Percentiles rank a stretch among this genome's conserved stretches.
These are phyloP conservation scores for Lipomyces japonicus DNA, from an alignment of 805 yeast species.

Conservation along the genomic window DNA sequence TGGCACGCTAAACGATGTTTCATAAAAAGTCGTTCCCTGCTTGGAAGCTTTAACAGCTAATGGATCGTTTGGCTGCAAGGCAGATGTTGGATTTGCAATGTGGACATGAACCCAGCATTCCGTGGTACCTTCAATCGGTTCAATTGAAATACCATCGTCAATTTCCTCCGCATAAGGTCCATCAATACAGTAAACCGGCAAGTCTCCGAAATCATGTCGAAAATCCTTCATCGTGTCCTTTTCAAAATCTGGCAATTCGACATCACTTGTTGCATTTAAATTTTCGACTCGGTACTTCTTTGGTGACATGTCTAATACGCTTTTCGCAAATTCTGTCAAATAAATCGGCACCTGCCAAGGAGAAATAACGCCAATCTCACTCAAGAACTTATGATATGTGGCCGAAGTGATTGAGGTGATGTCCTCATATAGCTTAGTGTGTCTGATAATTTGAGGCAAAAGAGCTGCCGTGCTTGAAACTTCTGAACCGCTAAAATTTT, in stretches of 20 bases:
- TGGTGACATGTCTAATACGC: conserved; percentile 5
- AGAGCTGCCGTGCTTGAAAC: conserved; percentile 11
- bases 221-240: conserved; percentile 12
- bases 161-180: conserved; percentile 76
- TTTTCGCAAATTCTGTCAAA: conserved; percentile 1
- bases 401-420: background rate
- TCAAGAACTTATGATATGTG: conserved; percentile 15
- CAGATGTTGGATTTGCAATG: conserved; percentile 84
- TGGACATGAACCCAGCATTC: conserved; percentile 57
- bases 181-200: conserved; percentile 79
- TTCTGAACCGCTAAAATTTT: background rate
- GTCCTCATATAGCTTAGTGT: conserved; percentile 14
- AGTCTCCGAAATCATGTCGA: conserved; percentile 32
- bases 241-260: background rate
- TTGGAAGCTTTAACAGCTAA: conserved; percentile 56
- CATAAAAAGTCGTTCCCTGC: conserved; percentile 64
- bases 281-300: background rate
- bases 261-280: background rate
- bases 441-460: conserved; percentile 12
- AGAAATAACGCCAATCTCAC: conserved; percentile 29
- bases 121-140: conserved; percentile 26
- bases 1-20: conserved; percentile 60
- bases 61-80: conserved; percentile 41
- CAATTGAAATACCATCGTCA: conserved; percentile 85
- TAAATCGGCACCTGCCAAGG: conserved; percentile 23